Percentiles rank a stretch among this genome's conserved stretches.
Evolutionary conservation across 1,139 yeast species (phyloP).

Genomic region (Pichia kudriavzevii): DNA sequence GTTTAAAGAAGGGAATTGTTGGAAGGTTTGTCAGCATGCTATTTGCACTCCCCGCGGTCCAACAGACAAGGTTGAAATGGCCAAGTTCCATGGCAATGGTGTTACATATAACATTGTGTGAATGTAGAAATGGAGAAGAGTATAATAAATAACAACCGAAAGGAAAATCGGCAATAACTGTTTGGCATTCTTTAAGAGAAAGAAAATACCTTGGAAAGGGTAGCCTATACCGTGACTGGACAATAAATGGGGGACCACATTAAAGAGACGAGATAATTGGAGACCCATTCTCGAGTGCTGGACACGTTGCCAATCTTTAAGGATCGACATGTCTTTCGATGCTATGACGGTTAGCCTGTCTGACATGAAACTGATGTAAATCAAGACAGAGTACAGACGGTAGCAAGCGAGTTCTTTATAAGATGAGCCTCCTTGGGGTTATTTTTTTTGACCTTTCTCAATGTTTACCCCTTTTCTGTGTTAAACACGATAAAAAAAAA

Average conservation of each 20-base stretch:
- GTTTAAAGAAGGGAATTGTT: constrained; percentile 21
- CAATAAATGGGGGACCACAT: constrained; percentile 13
- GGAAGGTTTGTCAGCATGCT: constrained; percentile 19
- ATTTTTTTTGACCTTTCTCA: too few species aligned
- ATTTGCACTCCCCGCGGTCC: constrained; percentile 24
- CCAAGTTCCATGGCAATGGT: constrained; percentile 21
- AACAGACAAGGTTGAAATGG: constrained; percentile 15
- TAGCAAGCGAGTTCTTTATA: too few species aligned
- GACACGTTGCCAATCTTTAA: constrained; percentile 16
- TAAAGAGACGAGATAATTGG: constrained; percentile 20
- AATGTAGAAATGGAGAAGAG: constrained; percentile 17
- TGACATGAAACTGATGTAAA: not conserved
- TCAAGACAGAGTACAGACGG: too few species aligned
- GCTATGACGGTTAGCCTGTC: not conserved
- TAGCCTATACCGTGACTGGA: constrained; percentile 16
- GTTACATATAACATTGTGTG: constrained; percentile 16
- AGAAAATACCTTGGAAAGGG: constrained; percentile 22
- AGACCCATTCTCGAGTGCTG: constrained; percentile 14
- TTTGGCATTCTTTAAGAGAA: constrained; percentile 18
- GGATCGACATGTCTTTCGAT: not conserved
- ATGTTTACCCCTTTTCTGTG: too few species aligned
- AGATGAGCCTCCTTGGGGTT: too few species aligned
- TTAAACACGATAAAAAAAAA: too few species aligned
- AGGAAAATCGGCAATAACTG: constrained; percentile 21
- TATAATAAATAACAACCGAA: constrained; percentile 20